These are phyloP conservation scores for Eudorina sp. DNA, from an alignment of 139 green algal species.

Conservation along the genomic window DNA sequence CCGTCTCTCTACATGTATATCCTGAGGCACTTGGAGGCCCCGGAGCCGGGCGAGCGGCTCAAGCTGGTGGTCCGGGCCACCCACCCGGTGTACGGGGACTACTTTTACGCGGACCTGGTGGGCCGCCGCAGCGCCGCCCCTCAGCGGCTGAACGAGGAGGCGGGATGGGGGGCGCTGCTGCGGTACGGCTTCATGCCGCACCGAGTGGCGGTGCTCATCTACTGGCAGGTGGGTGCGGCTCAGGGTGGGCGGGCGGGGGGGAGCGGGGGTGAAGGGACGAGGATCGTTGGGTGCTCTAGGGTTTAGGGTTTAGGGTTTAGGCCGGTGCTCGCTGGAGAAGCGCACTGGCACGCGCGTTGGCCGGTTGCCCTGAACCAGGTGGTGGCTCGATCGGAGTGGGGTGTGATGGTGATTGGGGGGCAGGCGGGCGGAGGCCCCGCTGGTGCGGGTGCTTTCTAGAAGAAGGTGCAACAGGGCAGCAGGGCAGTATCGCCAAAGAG, in stretches of 20 bases:
- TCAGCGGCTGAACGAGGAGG: slow-evolving; percentile 55
- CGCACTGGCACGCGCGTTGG: too few species aligned
- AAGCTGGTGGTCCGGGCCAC: slow-evolving; percentile 56
- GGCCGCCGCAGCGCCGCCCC: neutral
- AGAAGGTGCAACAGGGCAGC: too few species aligned
- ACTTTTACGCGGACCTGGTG: slow-evolving; percentile 64
- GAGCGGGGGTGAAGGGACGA: neutral
- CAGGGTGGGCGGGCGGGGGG: neutral
- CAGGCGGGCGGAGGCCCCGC: too few species aligned
- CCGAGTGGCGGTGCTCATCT: slow-evolving; percentile 90
- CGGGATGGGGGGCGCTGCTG: slow-evolving; percentile 48
- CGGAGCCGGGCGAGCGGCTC: slow-evolving; percentile 36
- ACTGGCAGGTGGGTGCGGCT: slow-evolving; percentile 81
- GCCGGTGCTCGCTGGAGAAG: too few species aligned
- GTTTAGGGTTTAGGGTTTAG: too few species aligned
- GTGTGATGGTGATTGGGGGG: too few species aligned
- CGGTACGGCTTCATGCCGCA: slow-evolving; percentile 90
- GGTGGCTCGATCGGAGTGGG: too few species aligned
- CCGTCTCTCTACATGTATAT: too few species aligned
- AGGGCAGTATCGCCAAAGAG: too few species aligned
- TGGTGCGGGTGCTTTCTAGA: too few species aligned
- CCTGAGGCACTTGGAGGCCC: slow-evolving; percentile 50
- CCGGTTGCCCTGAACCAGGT: too few species aligned
- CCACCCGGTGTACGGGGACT: slow-evolving; percentile 65
- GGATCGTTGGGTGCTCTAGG: too few species aligned